These are phyloP conservation scores for Multifurca ochricompacta DNA, from an alignment of 768 basidiomycete species.

Conservation along the genomic window DNA sequence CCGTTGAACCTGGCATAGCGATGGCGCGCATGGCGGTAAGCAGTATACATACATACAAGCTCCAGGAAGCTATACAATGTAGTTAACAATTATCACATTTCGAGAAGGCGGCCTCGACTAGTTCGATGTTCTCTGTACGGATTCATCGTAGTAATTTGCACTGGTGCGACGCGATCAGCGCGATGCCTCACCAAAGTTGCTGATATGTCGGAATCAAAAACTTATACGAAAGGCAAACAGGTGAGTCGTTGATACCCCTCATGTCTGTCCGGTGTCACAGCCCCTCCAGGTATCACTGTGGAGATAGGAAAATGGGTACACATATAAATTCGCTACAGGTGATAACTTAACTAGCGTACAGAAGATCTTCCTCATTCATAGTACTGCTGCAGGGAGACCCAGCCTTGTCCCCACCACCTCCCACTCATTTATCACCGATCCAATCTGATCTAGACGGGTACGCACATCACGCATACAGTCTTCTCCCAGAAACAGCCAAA, in stretches of 20 bases:
- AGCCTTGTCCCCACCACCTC: neutral
- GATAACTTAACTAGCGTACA: neutral
- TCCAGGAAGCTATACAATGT: constrained; percentile 11
- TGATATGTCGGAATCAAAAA: neutral
- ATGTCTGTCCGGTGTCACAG: no score
- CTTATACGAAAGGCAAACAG: neutral
- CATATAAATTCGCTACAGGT: neutral
- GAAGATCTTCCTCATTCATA: neutral
- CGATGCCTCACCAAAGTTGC: neutral
- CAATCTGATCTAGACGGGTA: neutral
- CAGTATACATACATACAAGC: constrained; percentile 9
- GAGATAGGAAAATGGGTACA: neutral
- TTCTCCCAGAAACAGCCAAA: constrained; percentile 24
- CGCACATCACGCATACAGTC: constrained; percentile 24
- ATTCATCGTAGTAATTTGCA: neutral
- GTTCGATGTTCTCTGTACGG: neutral
- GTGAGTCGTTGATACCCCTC: neutral
- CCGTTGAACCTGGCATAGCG: neutral
- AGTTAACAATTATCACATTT: constrained; percentile 8
- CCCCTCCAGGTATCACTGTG: neutral
- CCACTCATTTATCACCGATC: neutral
- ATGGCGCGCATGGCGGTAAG: neutral
- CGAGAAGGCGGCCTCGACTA: neutral
- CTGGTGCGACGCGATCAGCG: neutral
- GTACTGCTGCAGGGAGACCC: neutral